Evolutionary conservation across 1,139 yeast species (phyloP).

Genomic region (Tardiomyces digboiensis): DNA sequence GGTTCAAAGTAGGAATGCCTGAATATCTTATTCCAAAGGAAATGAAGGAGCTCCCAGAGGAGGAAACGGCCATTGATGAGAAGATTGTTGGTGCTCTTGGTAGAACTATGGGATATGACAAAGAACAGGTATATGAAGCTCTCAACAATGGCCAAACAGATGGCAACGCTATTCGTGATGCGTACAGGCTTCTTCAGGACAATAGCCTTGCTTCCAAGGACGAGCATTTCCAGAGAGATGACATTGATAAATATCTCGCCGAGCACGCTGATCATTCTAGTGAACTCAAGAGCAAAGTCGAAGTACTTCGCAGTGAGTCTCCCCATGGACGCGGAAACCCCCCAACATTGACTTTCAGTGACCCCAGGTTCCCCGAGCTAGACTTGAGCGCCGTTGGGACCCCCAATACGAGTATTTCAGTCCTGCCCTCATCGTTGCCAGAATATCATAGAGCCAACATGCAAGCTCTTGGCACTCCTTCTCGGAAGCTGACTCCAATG

Average conservation of each 20-base stretch:
- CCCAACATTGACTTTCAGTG: conserved; percentile 11
- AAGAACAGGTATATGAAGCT: conserved; percentile 77
- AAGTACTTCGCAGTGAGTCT: background rate
- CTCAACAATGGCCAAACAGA: conserved; percentile 29
- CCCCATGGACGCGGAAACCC: conserved; percentile 4
- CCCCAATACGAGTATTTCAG: conserved; percentile 61
- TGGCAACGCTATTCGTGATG: conserved; percentile 79
- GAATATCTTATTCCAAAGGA: conserved; percentile 71
- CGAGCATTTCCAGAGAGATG: conserved; percentile 18
- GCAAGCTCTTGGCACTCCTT: conserved; percentile 42
- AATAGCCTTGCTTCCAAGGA: conserved; percentile 52
- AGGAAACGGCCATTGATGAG: conserved; percentile 47
- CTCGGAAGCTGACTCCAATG: conserved; percentile 55
- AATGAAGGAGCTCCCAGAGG: conserved; percentile 27
- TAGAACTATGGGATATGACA: conserved; percentile 87
- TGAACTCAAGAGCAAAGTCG: conserved; percentile 3
- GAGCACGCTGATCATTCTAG: conserved; percentile 11
- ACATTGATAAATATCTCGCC: conserved; percentile 25
- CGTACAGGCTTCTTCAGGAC: conserved; percentile 81
- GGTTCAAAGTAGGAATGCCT: conserved; percentile 84
- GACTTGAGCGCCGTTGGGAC: conserved; percentile 21
- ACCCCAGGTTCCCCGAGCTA: conserved; percentile 4
- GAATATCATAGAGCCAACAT: conserved; percentile 91
- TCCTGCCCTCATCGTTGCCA: conserved; percentile 88
- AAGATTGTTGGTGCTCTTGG: conserved; percentile 71